phyloP scores from a whole-genome alignment of 169 alveolate genomes.

The Cryptosporidium xiaoi region DNA sequence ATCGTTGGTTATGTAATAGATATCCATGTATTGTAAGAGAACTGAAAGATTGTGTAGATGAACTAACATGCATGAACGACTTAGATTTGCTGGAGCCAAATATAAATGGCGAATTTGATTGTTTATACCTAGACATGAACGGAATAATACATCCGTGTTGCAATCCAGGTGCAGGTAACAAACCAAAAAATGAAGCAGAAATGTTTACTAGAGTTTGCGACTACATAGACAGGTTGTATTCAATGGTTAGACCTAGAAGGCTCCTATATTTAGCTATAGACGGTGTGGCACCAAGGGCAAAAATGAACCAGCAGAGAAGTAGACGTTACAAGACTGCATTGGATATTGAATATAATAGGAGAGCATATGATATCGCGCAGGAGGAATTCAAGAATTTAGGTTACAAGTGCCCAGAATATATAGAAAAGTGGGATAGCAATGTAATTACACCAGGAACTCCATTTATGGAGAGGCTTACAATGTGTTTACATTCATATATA shows the following conservation, averaged over 20 bases:
- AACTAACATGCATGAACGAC: constrained; percentile 72
- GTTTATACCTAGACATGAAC: constrained; percentile 98
- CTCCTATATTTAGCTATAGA: constrained; percentile 96
- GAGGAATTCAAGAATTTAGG: constrained; percentile 78
- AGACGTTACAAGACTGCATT: constrained; percentile 92
- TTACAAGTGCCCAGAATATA: constrained; percentile 78
- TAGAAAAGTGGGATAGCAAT: constrained; percentile 94
- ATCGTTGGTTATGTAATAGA: constrained; percentile 95
- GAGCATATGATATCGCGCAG: constrained; percentile 81
- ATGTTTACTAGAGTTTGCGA: constrained; percentile 92
- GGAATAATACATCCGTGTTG: constrained; percentile 99
- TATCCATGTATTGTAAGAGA: constrained; percentile 93
- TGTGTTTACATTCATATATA: constrained; percentile 82
- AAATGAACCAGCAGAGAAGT: constrained; percentile 98
- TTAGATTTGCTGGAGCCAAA: constrained; percentile 80
- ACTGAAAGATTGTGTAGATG: constrained; percentile 83
- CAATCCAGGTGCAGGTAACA: constrained; percentile 90
- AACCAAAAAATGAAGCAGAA: constrained; percentile 91
- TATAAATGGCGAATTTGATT: constrained; percentile 94
- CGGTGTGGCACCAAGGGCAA: constrained; percentile 99
- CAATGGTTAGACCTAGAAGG: constrained; percentile 93
- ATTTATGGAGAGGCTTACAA: constrained; percentile 91
- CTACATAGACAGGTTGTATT: constrained; percentile 93
- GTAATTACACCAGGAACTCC: constrained; percentile 99
- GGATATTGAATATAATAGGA: constrained; percentile 80